Evolutionary conservation across 305 asterid species (phyloP).

Genomic region (Ajuga reptans): DNA sequence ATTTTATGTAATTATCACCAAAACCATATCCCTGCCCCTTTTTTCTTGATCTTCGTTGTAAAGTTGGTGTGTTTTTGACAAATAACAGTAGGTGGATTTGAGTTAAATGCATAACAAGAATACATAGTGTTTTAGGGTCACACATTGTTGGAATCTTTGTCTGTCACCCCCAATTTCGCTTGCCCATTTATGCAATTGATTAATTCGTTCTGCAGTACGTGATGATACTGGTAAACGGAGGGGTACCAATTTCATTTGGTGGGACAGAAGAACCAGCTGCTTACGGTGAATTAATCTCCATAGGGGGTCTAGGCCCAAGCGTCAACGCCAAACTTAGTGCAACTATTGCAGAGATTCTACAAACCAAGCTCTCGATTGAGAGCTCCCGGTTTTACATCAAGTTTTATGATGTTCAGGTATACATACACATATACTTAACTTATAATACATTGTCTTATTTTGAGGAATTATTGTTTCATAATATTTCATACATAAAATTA

Average conservation of each 20-base stretch:
- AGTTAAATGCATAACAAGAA: too few species aligned
- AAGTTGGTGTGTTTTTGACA: too few species aligned
- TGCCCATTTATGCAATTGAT: neutral
- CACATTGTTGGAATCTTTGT: neutral
- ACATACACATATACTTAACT: neutral
- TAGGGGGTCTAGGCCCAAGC: conserved; percentile 68
- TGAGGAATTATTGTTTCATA: too few species aligned
- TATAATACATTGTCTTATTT: neutral
- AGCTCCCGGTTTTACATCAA: conserved; percentile 67
- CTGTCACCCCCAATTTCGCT: neutral
- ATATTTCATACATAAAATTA: too few species aligned
- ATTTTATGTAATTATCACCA: too few species aligned
- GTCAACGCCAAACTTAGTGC: conserved; percentile 75
- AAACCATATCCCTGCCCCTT: too few species aligned
- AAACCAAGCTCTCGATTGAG: conserved; percentile 66
- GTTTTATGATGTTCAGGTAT: conserved; percentile 76
- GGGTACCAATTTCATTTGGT: conserved; percentile 74
- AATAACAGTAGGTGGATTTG: too few species aligned
- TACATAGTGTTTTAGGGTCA: too few species aligned
- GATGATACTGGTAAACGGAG: conserved; percentile 83
- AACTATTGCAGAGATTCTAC: conserved; percentile 72
- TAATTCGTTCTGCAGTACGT: conserved; percentile 49
- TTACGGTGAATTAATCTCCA: conserved; percentile 74
- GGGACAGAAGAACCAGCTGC: conserved; percentile 95
- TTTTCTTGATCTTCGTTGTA: too few species aligned